Evolutionary conservation across 1,284 basidiomycete genomes (phyloP), one percentile per base, ranked within the genome.

Genomic region (Rhodotorula sp.): DNA sequence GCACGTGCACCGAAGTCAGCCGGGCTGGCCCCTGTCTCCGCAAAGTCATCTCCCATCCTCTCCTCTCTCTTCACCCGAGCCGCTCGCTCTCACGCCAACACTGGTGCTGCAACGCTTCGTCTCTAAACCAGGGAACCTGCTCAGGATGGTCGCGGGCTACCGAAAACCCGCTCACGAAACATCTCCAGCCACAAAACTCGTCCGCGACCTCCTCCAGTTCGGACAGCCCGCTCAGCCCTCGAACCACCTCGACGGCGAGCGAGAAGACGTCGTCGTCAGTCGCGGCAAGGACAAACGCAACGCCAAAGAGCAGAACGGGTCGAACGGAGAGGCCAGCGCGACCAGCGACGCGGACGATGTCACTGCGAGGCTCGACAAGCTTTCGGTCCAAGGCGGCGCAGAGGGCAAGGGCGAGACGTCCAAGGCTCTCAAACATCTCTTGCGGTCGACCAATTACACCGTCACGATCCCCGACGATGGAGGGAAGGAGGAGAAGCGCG

Each of bases 381-480:
- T 65, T 26, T 60, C 64, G 18, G 28, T 65, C 52, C 0, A 50
- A 10, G 18, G 54, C 46, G 34, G 24, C 20, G 51, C 16, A 44
- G 15, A 54, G n/a, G 53, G 10, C 53, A 54, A n/a, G 34, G 50
- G 3, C 13, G 26, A 67, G 54, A 24, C 59, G 20, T 34, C 56
- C n/a, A 50, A 54, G 26, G 46, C 62, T 3, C 54, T 72, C 31
- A 56, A 50, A 20, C 68, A 67, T 28, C 65, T 75, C 48, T 44
- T 75, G 0, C 63, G 65, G 4, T 69, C 71, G 30, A 70, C 73
- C 15, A 26, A 63, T 7, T 71, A 74, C 58, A 59, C 64, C 6
- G 26, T 74, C 46, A 30, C 24, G 24, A 30, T 68, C 37, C 54
- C 37, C n/a, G 30, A 46, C 61, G 28, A 11, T n/a, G 62, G 53